phyloP scores from a whole-genome alignment of 1,284 basidiomycete genomes.

The Naganishia sp. region DNA sequence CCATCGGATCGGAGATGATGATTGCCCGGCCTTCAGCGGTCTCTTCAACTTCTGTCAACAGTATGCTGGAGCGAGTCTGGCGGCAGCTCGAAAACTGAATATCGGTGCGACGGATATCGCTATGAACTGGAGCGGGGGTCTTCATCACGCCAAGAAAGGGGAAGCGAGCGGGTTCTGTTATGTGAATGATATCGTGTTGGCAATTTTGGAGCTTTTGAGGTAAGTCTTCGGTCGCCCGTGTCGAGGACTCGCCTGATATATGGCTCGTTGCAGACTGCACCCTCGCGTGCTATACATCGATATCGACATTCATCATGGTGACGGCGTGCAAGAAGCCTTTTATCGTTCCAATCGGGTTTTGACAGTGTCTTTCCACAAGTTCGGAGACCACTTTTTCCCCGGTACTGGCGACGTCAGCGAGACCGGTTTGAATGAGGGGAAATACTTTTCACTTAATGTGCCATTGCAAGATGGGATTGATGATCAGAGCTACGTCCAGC shows the following conservation, averaged over 20 bases:
- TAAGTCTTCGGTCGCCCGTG: constrained; percentile 47
- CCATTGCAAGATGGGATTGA: constrained; percentile 96
- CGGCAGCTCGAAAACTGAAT: constrained; percentile 81
- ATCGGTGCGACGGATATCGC: constrained; percentile 90
- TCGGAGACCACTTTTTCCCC: constrained; percentile 97
- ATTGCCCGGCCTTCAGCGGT: constrained; percentile 90
- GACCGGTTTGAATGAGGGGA: constrained; percentile 78
- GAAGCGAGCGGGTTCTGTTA: constrained; percentile 97
- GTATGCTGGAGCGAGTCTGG: constrained; percentile 87
- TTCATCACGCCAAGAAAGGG: constrained; percentile 93
- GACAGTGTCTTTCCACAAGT: constrained; percentile 99
- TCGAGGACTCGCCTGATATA: background rate
- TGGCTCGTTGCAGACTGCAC: constrained; percentile 65
- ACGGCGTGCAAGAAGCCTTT: constrained; percentile 96
- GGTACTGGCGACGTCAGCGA: constrained; percentile 92
- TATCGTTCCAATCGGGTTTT: constrained; percentile 97
- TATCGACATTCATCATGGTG: constrained; percentile 96
- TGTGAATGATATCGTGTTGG: constrained; percentile 91
- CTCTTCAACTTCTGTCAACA: constrained; percentile 89
- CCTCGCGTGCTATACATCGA: constrained; percentile 93
- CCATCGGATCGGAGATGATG: constrained; percentile 63
- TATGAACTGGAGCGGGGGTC: constrained; percentile 94
- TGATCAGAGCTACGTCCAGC: constrained; percentile 90
- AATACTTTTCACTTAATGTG: constrained; percentile 94
- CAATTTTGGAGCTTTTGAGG: constrained; percentile 88